These are phyloP conservation scores for Alternaria infectoria DNA, from an alignment of 2,329 filamentous ascomycete genomes.

Conservation along the genomic window DNA sequence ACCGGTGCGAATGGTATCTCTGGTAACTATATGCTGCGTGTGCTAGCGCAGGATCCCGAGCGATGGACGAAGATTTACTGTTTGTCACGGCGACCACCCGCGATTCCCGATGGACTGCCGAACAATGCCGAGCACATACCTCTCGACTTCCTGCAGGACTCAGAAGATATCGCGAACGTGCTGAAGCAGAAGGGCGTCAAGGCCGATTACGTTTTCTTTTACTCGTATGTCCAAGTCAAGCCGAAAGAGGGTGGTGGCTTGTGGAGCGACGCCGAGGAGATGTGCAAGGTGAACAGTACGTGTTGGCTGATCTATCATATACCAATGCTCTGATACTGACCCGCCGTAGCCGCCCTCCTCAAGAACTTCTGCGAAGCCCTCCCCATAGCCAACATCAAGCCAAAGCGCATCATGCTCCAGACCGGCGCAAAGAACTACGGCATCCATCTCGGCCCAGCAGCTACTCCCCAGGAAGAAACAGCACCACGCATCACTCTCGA, in stretches of 20 bases:
- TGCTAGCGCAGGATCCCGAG: constrained; percentile 54
- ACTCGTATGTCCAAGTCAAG: constrained; percentile 60
- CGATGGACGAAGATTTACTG: constrained; percentile 62
- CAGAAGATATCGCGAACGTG: constrained; percentile 45
- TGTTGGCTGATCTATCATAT: not conserved
- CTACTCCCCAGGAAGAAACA: constrained; percentile 54
- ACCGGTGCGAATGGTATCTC: constrained; percentile 63
- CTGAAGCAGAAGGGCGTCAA: constrained; percentile 44
- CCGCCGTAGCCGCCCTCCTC: constrained; percentile 45
- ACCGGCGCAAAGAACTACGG: constrained; percentile 62
- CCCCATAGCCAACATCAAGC: constrained; percentile 50
- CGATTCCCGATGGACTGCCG: constrained; percentile 43
- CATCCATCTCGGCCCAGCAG: constrained; percentile 55
- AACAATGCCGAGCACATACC: constrained; percentile 53
- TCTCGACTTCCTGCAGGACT: constrained; percentile 49
- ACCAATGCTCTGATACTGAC: not conserved
- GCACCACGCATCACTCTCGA: constrained; percentile 53
- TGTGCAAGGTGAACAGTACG: constrained; percentile 55
- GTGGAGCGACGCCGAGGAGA: constrained; percentile 59
- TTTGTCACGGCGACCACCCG: constrained; percentile 55
- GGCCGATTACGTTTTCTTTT: constrained; percentile 60
- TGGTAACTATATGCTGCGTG: constrained; percentile 59
- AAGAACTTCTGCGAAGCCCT: constrained; percentile 58
- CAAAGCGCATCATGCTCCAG: constrained; percentile 58
- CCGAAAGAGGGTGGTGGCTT: constrained; percentile 54